A percentile compares a stretch with the other conserved stretches of the same genome.
Evolutionary conservation across 192 early-diverging fungal species (phyloP).

Genomic region (Backusella tuberculispora): DNA sequence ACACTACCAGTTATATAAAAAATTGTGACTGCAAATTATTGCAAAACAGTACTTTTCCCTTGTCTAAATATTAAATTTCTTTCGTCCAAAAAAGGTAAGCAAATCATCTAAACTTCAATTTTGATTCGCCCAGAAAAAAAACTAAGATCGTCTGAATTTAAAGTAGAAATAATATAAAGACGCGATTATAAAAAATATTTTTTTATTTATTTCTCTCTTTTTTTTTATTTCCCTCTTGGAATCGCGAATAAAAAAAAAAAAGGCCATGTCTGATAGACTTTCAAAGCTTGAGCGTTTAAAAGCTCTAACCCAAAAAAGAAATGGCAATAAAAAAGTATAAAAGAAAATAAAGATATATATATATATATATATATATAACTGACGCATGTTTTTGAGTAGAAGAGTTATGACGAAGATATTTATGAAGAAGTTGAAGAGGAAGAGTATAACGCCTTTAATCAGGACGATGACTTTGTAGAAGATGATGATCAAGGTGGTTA

Average conservation of each 20-base stretch:
- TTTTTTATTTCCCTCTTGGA: background rate
- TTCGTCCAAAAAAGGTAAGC: too few species aligned
- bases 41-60: too few species aligned
- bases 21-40: too few species aligned
- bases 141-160: too few species aligned
- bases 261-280: background rate
- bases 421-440: constrained; percentile 71
- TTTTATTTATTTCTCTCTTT: background rate
- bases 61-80: too few species aligned
- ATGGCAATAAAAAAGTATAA: background rate
- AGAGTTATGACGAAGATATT: constrained; percentile 44
- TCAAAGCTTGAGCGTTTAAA: constrained; percentile 10
- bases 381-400: constrained; percentile 19
- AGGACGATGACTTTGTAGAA: constrained; percentile 62
- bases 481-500: constrained; percentile 75
- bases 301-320: background rate
- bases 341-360: background rate
- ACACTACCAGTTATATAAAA: too few species aligned
- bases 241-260: background rate
- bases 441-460: constrained; percentile 43
- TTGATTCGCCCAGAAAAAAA: too few species aligned
- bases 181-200: background rate
- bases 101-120: too few species aligned
- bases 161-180: too few species aligned
- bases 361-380: background rate